Conservation (phyloP, 345 rosid species). For the Sisymbrium altissimum region DNA sequence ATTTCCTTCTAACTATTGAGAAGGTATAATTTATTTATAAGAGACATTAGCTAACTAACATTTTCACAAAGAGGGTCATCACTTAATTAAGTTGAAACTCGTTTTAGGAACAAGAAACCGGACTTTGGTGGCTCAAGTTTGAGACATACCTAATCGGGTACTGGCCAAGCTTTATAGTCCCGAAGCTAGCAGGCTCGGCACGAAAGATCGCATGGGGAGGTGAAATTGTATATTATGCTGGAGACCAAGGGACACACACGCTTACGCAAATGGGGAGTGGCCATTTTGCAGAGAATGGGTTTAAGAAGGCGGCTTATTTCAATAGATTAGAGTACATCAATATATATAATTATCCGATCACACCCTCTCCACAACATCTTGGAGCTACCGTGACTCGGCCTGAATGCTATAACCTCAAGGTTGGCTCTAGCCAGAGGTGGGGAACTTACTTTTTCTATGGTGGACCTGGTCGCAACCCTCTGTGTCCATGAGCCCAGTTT, state of each 20-base stretch:
- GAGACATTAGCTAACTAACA: background rate
- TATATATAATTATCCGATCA: background rate
- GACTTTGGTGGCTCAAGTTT: constrained; percentile 60
- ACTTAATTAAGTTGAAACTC: background rate
- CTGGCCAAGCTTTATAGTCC: constrained; percentile 46
- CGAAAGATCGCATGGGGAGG: constrained; percentile 62
- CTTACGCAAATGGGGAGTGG: constrained; percentile 65
- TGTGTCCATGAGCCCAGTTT: background rate
- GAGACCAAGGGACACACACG: constrained; percentile 40
- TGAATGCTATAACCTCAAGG: constrained; percentile 12
- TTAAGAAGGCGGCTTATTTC: constrained; percentile 50
- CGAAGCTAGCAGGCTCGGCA: constrained; percentile 37
- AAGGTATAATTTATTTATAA: constrained; percentile 9
- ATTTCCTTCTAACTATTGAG: constrained; percentile 27
- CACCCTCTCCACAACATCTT: constrained; percentile 35
- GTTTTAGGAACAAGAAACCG: constrained; percentile 46
- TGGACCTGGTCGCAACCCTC: constrained; percentile 53
- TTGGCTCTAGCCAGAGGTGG: constrained; percentile 37
- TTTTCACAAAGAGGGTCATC: constrained; percentile 3
- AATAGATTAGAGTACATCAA: constrained; percentile 35
- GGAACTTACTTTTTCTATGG: constrained; percentile 59
- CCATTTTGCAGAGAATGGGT: constrained; percentile 49
- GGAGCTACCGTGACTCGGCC: constrained; percentile 10
- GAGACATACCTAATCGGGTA: constrained; percentile 45
- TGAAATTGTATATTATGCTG: constrained; percentile 45